Evolutionary conservation across 2,329 filamentous ascomycete genomes (phyloP).

Genomic region (Fusarium haematococcum): DNA sequence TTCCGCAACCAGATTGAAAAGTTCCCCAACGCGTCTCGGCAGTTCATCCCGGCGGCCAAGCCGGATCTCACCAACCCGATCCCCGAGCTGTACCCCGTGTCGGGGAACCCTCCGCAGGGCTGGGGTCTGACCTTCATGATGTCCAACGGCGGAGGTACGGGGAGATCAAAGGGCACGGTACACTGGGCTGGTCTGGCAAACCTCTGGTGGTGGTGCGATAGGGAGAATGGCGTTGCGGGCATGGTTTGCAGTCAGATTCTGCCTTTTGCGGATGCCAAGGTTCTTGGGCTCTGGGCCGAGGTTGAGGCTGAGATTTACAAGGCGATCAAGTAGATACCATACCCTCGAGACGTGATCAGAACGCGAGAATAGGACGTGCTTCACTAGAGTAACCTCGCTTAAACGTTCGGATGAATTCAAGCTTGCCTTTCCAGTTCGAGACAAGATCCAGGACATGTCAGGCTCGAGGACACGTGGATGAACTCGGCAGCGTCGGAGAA

Average conservation of each 20-base stretch:
- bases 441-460: background rate
- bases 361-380: background rate
- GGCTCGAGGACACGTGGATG: background rate
- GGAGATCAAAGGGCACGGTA: conserved; percentile 62
- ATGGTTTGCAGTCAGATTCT: conserved; percentile 63
- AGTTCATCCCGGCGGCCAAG: conserved; percentile 59
- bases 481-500: background rate
- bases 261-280: conserved; percentile 59
- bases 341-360: background rate
- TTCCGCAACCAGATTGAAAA: conserved; percentile 72
- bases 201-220: conserved; percentile 72
- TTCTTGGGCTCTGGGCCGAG: conserved; percentile 54
- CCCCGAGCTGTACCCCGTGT: conserved; percentile 62
- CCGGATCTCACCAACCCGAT: conserved; percentile 60
- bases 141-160: conserved; percentile 60
- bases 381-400: background rate
- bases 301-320: conserved; percentile 55
- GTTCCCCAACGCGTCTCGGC: conserved; percentile 64
- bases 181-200: conserved; percentile 72
- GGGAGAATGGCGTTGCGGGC: conserved; percentile 68
- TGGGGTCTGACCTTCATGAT: conserved; percentile 73
- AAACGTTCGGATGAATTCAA: background rate
- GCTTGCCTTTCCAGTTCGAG: background rate
- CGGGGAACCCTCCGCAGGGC: conserved; percentile 66
- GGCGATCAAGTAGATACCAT: conserved; percentile 22